Evolutionary conservation across 2,329 filamentous ascomycete genomes (phyloP), one percentile per base, ranked within the genome.

Genomic region (Cryphonectria parasitica): DNA sequence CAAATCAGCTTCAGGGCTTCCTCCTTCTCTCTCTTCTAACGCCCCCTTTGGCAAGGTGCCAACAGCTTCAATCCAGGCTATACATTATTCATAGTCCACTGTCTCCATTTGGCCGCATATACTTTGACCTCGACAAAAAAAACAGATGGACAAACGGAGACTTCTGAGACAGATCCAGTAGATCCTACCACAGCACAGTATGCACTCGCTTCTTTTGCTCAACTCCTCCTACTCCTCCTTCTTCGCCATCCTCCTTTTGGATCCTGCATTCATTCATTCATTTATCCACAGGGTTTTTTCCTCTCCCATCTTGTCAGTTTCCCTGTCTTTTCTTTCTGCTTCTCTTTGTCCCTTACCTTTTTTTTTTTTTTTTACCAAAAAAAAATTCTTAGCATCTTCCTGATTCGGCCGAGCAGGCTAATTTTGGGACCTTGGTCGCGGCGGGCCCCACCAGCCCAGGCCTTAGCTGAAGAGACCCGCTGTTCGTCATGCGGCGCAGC

Each of bases 401-500:
- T 4, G 34, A 34, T 39, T 39, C 45, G 25, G 52, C 52, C 22
- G n/a, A n/a, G 25, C 11, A 25, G 54, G 54, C 54, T 58, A 58
- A 58, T 31, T 58, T 58, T 58, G 54, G 54, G 54, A 31, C 25
- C 54, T 31, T 58, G 54, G 13, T 15, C 34, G 34, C 6, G 54
- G 54, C 17, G 25, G 45, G 45, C 45, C 45, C 7, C 2, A n/a
- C 45, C 22, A 49, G 3, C 45, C 15, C 15, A 3, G 25, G 15
- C 17, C 25, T 34, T 19, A 34, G 54, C 54, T 58, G 54, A 19
- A 17, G 54, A 49, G 13, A 31, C 25, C 25, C 28, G 54, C 54
- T 31, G 54, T 58, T 58, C 54, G 54, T 58, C 54, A 58, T 58
- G 54, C 54, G 54, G 54, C 54, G 54, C 54, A 58, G 54, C 54